These are phyloP conservation scores for Paramecium tetraurelia DNA, from an alignment of 73 alveolate genomes.

Conservation along the genomic window DNA sequence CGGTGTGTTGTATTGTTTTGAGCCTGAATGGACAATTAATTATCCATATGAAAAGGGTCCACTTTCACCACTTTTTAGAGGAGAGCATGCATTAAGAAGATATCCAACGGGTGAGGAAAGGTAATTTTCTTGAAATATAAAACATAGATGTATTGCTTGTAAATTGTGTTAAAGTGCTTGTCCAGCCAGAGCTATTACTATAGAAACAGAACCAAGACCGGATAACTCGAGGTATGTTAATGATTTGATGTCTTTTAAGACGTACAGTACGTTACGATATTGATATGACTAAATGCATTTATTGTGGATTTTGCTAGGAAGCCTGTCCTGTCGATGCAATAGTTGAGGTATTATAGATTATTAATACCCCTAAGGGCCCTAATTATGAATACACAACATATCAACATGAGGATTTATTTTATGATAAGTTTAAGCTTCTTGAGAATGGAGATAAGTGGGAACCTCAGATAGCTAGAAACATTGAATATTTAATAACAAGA, in stretches of 20 bases:
- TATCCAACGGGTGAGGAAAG: slow-evolving; percentile 92
- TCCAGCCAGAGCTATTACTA: slow-evolving; percentile 87
- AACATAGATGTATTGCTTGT: slow-evolving; percentile 85
- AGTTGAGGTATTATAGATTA: slow-evolving; percentile 68
- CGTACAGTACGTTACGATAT: slow-evolving; percentile 88
- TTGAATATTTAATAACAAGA: slow-evolving; percentile 67
- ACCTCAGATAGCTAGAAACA: slow-evolving; percentile 86
- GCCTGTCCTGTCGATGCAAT: slow-evolving; percentile 96
- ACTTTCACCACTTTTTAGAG: slow-evolving; percentile 85
- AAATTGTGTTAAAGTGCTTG: slow-evolving; percentile 89
- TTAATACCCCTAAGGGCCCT: slow-evolving; percentile 52
- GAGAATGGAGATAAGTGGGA: slow-evolving; percentile 93
- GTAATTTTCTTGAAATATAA: background rate
- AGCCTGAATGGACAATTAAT: slow-evolving; percentile 74
- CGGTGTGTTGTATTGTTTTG: slow-evolving; percentile 61
- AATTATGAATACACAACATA: slow-evolving; percentile 78
- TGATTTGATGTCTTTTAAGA: slow-evolving; percentile 30
- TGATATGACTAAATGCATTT: slow-evolving; percentile 90
- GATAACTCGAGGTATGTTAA: slow-evolving; percentile 68
- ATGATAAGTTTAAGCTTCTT: slow-evolving; percentile 79
- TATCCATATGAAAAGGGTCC: slow-evolving; percentile 93
- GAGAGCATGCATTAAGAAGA: slow-evolving; percentile 91
- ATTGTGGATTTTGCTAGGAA: slow-evolving; percentile 89
- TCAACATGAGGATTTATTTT: slow-evolving; percentile 77
- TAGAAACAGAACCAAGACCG: slow-evolving; percentile 92